Evolutionary conservation across 495 filamentous ascomycete species (phyloP).

Genomic region (Talaromyces liani): DNA sequence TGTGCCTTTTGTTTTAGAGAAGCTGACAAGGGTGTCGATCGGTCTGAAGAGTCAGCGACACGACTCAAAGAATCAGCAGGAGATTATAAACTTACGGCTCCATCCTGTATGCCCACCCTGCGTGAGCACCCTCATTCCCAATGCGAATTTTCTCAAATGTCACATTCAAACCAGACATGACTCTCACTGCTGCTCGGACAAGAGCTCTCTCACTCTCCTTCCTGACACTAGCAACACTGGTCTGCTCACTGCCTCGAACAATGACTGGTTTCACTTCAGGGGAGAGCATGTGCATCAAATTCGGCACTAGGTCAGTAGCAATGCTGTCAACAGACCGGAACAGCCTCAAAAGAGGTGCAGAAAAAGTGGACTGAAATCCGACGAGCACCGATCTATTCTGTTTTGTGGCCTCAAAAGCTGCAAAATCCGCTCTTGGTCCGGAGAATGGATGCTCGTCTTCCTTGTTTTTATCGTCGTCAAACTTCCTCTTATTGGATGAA

Average conservation of each 20-base stretch:
- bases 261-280: constrained; percentile 91
- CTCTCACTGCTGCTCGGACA: constrained; percentile 67
- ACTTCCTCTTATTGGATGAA: constrained; percentile 23
- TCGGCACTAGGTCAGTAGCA: constrained; percentile 75
- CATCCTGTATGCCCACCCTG: constrained; percentile 85
- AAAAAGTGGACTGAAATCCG: constrained; percentile 48
- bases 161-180: constrained; percentile 72
- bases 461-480: constrained; percentile 39
- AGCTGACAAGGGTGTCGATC: constrained; percentile 56
- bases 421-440: constrained; percentile 70
- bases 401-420: constrained; percentile 69
- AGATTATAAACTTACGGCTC: constrained; percentile 61
- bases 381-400: constrained; percentile 50
- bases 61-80: constrained; percentile 9
- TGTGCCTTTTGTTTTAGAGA: constrained; percentile 29
- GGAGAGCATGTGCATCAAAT: constrained; percentile 71
- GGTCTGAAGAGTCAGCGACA: constrained; percentile 39
- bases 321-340: constrained; percentile 72
- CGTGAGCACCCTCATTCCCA: constrained; percentile 51
- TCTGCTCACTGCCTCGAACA: constrained; percentile 61
- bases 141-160: constrained; percentile 76
- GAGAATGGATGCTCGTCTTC: constrained; percentile 64
- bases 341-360: constrained; percentile 54
- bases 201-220: constrained; percentile 76
- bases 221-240: constrained; percentile 73